Evolutionary conservation across 2,329 filamentous ascomycete species (phyloP), one percentile per base, ranked within the genome.

Genomic region (Daldinia sp.): DNA sequence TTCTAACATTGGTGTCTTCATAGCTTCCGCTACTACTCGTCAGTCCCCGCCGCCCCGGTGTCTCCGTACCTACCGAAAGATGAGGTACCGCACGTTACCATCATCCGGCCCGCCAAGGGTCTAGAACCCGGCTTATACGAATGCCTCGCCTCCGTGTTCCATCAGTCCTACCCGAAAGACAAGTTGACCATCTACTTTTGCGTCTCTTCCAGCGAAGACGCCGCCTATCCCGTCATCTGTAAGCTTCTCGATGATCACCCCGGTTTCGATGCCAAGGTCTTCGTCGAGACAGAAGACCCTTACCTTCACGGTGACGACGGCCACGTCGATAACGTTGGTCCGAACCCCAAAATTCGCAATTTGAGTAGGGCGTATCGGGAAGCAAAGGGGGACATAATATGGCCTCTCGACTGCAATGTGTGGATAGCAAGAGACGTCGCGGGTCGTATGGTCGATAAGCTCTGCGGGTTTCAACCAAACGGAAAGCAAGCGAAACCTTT

Each of bases 281-380:
- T 94, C 9, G 82, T 97, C 48, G 94, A 97, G 79, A 86, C 91
- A 50, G 90, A 96, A 62, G 93, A 97, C 74, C 87, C 90, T 0
- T 76, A 87, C 27, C 80, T 96, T 7, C 84, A 87, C 54, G 84
- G 83, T 27, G 71, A 80, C 29, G 77, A 78, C 9, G 83, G 82
- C 54, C 77, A 82, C 47, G 72, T 78, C 50, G 78, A 84, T 65
- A 83, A 86, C 58, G 83, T 98, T 58, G 96, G 96, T 0, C 95
- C 95, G 1, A 99, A 99, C 73, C 95, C 95, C n/a, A 99, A 99
- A 81, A 96, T 99, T 70, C 85, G 95, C 51, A 99, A 99, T 76
- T 92, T 98, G 83, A 97, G 94, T 75, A 87, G 93, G 41, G 94
- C 93, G 2, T 99, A 97, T 74, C 83, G 93, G 25, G 94, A 98